Base-by-base conservation (phyloP, 1,284 basidiomycete species). In the Tilletiaria anomala region DNA sequence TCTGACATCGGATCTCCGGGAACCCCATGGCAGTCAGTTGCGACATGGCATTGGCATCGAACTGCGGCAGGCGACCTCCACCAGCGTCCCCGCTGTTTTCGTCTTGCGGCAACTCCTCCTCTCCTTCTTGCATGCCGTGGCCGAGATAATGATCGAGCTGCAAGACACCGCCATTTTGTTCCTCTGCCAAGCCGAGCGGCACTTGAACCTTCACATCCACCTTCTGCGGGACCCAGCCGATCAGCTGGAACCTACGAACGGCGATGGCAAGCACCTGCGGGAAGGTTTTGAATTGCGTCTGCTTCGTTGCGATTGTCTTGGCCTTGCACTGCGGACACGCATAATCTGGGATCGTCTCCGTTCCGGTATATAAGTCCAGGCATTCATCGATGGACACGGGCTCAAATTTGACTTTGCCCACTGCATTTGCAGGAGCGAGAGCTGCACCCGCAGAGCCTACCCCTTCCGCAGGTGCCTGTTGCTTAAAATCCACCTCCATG, bases 181-280 rank as follows among this genome's bases (percentile, higher is more conserved):
- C n/a, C 70, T 1, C 67, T 54, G 41, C 45, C 6, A 12, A 17
- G 3, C 74, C 71, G 5, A 72, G 55, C 0, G 82, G 80, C 0
- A 94, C 71, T n/a, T 77, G 67, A 17, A 96, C 70, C 0, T 88
- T 88, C 19, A 97, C 83, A 51, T 93, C 85, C 24, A 96, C 76
- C 68, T 97, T 97, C 4, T 82, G 77, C 0, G 93, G 91, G 3
- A 97, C 86, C 91, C 91, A 97, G 60, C 89, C 89, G 41, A 91
- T 79, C 5, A 94, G 76, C 69, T 91, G 84, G 72, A 96, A 96
- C 58, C 93, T 89, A 58, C 84, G 85, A 40, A 87, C 81, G 56
- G 94, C 89, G 1, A 99, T 68, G 4, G 91, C 79, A 0, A 97
- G 74, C 2, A 88, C 78, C 18, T 87, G 75, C 0, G 91, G 91